phyloP scores from a whole-genome alignment of 2,329 filamentous ascomycete species.

The Hypoxylon sp. region DNA sequence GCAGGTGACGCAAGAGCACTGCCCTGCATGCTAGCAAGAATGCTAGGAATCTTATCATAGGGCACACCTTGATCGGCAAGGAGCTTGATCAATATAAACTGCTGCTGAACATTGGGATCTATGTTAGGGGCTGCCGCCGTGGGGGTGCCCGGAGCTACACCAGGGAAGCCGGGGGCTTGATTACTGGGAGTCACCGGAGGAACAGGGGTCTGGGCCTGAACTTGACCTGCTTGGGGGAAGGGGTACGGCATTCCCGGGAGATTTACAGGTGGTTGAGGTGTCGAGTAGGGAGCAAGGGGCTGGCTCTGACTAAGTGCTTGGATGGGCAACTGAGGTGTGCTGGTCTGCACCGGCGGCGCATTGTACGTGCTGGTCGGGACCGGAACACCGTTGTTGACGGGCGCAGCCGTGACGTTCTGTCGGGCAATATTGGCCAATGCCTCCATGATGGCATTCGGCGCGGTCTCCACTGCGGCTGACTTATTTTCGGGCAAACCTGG shows the following conservation, averaged over 20 bases:
- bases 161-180: conserved; percentile 53
- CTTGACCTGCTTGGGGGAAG: conserved; percentile 59
- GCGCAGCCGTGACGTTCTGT: conserved; percentile 69
- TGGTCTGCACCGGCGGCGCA: conserved; percentile 44
- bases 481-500: conserved; percentile 49
- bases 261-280: conserved; percentile 70
- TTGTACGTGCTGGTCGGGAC: conserved; percentile 50
- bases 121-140: conserved; percentile 54
- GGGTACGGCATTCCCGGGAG: conserved; percentile 59
- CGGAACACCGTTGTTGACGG: conserved; percentile 57
- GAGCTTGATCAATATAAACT: conserved; percentile 79
- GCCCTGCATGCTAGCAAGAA: conserved; percentile 66
- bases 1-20: conserved; percentile 48
- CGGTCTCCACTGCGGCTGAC: conserved; percentile 51
- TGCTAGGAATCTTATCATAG: conserved; percentile 77
- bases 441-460: conserved; percentile 76
- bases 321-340: conserved; percentile 40
- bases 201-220: conserved; percentile 49
- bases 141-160: conserved; percentile 52
- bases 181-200: conserved; percentile 53
- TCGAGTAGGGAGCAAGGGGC: conserved; percentile 56
- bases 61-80: conserved; percentile 80
- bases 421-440: conserved; percentile 84
- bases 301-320: conserved; percentile 46
- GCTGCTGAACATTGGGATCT: conserved; percentile 72